Conservation (phyloP, 805 yeast species). For the Saccharomycopsis selenospora region DNA sequence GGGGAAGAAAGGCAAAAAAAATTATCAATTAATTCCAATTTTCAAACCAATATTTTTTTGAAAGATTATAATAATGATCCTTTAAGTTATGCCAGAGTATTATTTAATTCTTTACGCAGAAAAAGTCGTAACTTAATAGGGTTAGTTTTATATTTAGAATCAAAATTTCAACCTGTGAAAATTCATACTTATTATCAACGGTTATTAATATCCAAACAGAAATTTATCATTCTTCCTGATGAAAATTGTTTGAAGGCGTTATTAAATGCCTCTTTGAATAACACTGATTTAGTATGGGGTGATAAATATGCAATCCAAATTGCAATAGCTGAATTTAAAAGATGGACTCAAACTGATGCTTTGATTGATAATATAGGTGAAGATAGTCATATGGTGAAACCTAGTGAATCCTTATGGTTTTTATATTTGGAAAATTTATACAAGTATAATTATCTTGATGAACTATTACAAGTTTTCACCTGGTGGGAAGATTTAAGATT, state of each 20-base stretch:
- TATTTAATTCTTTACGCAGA: constrained; percentile 21
- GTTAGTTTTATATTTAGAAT: constrained; percentile 26
- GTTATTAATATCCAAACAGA: constrained; percentile 20
- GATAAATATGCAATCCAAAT: constrained; percentile 49
- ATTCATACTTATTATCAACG: constrained; percentile 27
- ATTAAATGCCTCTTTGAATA: constrained; percentile 39
- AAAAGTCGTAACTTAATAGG: constrained; percentile 23
- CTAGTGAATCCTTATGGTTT: constrained; percentile 43
- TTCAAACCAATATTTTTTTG: constrained; percentile 20
- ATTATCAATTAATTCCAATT: constrained; percentile 22
- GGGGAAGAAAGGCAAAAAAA: constrained; percentile 2
- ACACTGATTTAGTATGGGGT: constrained; percentile 38
- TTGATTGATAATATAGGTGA: constrained; percentile 19
- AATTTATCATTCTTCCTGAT: constrained; percentile 26
- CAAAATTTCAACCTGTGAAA: constrained; percentile 28
- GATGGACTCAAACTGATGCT: constrained; percentile 29
- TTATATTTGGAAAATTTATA: constrained; percentile 46
- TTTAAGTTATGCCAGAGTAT: constrained; percentile 23
- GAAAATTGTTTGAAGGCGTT: constrained; percentile 35
- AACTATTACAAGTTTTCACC: constrained; percentile 42
- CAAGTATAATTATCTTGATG: constrained; percentile 39
- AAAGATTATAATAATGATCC: constrained; percentile 19
- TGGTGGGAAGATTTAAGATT: constrained; percentile 48
- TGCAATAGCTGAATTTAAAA: constrained; percentile 50
- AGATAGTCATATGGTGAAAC: constrained; percentile 32